A percentile compares a stretch with the other conserved stretches of the same genome.
Conservation (phyloP, 2,329 filamentous ascomycete genomes). For the Fusarium nelsonii region DNA sequence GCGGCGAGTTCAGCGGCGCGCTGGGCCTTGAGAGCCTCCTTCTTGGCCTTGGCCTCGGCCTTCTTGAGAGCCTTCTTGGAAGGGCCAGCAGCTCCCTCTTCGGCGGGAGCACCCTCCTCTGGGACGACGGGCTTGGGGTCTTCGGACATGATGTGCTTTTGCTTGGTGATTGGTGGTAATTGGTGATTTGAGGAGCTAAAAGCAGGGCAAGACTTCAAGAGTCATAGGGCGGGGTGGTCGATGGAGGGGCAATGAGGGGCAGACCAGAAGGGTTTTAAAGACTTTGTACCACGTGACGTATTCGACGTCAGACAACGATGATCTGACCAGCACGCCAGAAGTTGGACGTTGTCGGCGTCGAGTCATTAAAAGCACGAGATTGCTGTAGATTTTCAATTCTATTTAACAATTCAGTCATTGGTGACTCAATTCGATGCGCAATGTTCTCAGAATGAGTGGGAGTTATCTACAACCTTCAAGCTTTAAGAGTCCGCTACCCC, state of each 20-base stretch:
- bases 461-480: neutral
- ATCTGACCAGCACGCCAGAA: neutral
- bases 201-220: neutral
- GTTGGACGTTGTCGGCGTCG: neutral
- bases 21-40: conserved; percentile 84
- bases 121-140: neutral
- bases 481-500: neutral
- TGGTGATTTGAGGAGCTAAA: neutral
- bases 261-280: conserved; percentile 10
- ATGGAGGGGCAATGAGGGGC: conserved; percentile 21
- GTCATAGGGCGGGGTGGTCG: conserved; percentile 23
- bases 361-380: conserved; percentile 5
- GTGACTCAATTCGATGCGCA: neutral
- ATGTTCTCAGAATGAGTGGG: neutral
- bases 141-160: conserved; percentile 8
- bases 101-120: conserved; percentile 2
- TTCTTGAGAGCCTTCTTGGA: conserved; percentile 83
- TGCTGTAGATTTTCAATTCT: too few species aligned
- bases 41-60: conserved; percentile 86
- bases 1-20: conserved; percentile 81
- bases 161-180: neutral
- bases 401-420: neutral
- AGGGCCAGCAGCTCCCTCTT: conserved; percentile 42
- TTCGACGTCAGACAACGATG: conserved; percentile 7
- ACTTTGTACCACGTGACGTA: conserved; percentile 11